Evolutionary conservation across 1,139 yeast genomes (phyloP).

Genomic region (Candida sp.): DNA sequence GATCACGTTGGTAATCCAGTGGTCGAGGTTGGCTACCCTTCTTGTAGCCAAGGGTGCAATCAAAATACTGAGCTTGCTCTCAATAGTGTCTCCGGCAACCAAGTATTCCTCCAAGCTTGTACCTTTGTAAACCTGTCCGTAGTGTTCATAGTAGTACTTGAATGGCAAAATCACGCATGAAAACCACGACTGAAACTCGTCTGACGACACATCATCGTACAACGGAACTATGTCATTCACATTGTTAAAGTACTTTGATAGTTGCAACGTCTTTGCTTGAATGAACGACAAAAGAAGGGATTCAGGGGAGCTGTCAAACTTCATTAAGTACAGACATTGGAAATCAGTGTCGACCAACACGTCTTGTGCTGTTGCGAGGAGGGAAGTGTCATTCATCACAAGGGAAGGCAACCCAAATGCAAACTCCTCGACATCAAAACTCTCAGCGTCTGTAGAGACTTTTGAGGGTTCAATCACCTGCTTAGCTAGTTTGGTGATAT

Average conservation of each 20-base stretch:
- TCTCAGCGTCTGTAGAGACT: conserved; percentile 16
- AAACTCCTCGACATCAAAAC: conserved; percentile 23
- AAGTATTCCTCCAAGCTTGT: conserved; percentile 19
- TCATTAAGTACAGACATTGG: conserved; percentile 6
- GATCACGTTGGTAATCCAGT: conserved; percentile 34
- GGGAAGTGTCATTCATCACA: conserved; percentile 12
- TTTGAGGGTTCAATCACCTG: conserved; percentile 8
- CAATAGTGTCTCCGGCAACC: conserved; percentile 20
- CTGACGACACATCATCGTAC: conserved; percentile 19
- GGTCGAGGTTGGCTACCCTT: conserved; percentile 18
- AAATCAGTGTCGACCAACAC: conserved; percentile 15
- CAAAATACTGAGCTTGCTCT: conserved; percentile 24
- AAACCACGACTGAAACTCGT: conserved; percentile 31
- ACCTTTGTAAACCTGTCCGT: conserved; percentile 20
- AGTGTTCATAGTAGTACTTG: conserved; percentile 32
- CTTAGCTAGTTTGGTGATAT: conserved; percentile 13
- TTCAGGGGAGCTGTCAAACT: background rate
- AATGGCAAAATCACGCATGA: conserved; percentile 33
- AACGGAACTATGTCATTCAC: conserved; percentile 19
- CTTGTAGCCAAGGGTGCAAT: conserved; percentile 25
- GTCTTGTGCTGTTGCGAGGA: conserved; percentile 21
- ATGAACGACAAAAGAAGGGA: conserved; percentile 23
- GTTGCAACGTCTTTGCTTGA: conserved; percentile 25
- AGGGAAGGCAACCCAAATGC: conserved; percentile 16
- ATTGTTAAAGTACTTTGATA: conserved; percentile 23